Conservation (phyloP, 495 filamentous ascomycete genomes). For the Penicillium cataractarum region DNA sequence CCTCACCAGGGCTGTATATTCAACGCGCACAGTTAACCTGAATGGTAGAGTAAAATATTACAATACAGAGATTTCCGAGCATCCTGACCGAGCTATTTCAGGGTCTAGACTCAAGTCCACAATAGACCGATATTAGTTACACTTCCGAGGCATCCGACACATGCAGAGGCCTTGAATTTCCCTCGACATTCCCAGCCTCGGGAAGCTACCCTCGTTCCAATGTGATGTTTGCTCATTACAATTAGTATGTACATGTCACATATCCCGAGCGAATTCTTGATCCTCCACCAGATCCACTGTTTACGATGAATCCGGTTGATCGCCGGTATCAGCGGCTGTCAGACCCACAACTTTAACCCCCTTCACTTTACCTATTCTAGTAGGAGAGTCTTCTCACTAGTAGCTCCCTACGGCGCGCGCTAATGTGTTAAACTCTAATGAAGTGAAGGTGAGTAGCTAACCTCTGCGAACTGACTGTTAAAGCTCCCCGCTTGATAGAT, state of each 20-base stretch:
- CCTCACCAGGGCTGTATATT: too few relatives aligned
- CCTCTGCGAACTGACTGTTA: conserved; percentile 21
- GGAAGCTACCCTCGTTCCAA: background rate
- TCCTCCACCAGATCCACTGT: background rate
- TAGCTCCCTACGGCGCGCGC: background rate
- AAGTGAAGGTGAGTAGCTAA: background rate
- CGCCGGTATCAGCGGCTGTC: background rate
- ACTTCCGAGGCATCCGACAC: background rate
- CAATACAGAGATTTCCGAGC: too few relatives aligned
- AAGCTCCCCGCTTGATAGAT: conserved; percentile 7
- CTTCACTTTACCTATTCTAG: conserved; percentile 4
- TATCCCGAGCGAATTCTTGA: too few relatives aligned
- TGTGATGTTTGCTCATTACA: background rate
- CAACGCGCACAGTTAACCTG: too few relatives aligned
- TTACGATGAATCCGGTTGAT: background rate
- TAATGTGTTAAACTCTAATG: conserved; percentile 14
- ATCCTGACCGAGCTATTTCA: background rate
- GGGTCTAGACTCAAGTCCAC: conserved; percentile 10
- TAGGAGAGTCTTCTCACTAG: conserved; percentile 12
- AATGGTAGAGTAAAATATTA: too few relatives aligned
- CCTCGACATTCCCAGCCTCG: background rate
- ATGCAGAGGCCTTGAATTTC: background rate
- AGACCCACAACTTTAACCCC: conserved; percentile 9
- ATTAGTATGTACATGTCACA: background rate
- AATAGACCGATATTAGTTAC: conserved; percentile 12